Evolutionary conservation across 306 rosid genomes (phyloP).

Genomic region (Cucumis melo): DNA sequence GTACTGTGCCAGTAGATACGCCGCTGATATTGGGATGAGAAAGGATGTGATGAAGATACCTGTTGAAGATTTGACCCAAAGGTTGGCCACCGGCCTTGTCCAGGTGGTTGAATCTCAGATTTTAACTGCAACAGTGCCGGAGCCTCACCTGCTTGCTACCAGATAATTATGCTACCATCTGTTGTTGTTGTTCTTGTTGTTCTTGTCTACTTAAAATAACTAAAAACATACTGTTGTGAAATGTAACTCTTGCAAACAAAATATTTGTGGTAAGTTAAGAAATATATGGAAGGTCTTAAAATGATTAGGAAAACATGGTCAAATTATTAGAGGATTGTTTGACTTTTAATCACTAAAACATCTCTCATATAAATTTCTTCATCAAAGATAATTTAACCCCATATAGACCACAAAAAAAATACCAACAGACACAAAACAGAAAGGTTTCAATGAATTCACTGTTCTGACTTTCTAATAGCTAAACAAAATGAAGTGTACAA

Average conservation of each 20-base stretch:
- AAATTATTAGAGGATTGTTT: neutral
- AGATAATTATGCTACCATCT: slow-evolving; percentile 7
- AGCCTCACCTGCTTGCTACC: slow-evolving; percentile 20
- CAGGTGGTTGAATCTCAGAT: slow-evolving; percentile 52
- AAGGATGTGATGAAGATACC: slow-evolving; percentile 54
- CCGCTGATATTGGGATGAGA: slow-evolving; percentile 73
- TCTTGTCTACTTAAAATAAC: neutral
- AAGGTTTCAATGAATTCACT: neutral
- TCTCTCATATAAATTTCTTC: neutral
- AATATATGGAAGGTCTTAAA: neutral
- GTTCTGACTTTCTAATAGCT: neutral
- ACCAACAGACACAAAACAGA: neutral
- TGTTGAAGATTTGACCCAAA: slow-evolving; percentile 70
- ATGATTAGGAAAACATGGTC: neutral
- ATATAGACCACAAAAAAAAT: neutral
- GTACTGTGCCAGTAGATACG: slow-evolving; percentile 81
- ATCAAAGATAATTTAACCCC: neutral
- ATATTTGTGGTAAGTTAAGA: neutral
- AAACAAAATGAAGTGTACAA: neutral
- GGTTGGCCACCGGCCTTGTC: slow-evolving; percentile 38
- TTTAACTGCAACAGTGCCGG: slow-evolving; percentile 6
- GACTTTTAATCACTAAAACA: neutral
- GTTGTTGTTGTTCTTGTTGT: neutral
- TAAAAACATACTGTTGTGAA: neutral
- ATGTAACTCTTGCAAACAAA: neutral